Evolutionary conservation across 139 green algal species (phyloP), one percentile per base, ranked within the genome.

Genomic region (Pleodorina starrii): DNA sequence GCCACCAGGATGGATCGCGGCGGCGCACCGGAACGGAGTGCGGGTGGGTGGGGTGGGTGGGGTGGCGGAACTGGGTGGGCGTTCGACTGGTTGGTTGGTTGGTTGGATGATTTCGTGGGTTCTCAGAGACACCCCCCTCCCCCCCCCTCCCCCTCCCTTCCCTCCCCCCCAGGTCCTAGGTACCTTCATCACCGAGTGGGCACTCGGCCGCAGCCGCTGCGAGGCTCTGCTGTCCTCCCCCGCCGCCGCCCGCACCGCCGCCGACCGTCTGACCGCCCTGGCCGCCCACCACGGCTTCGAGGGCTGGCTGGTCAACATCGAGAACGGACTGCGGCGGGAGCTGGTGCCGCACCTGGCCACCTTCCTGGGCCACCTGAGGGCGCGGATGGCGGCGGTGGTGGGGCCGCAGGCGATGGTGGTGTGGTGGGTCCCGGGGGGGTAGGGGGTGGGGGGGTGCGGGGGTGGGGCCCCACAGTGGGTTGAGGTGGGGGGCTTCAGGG

Each of bases 291-390:
- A 95, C 57, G 93, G 94, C 46, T 98, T 98, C 92, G 96, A 98
- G 42, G 97, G 97, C 42, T 98, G 97, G 97, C 91, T 98, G 69
- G 44, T 98, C 43, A 98, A 98, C 92, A 96, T 98, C 50, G 96
- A 98, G 92, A 97, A 97, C 86, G 71, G 48, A 1, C 36, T 98
- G 74, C 42, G 46, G 12, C 27, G 11, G 4, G 38, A 19, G 27
- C 63, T 89, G 73, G 35, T 92, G 60, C 84, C 77, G 0, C 85
- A 93, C 44, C 79, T 98, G 72, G 68, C 95, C n/a, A 89, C 95
- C 77, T 98, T 98, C 73, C 51, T 93, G 42, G 60, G 50, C 0
- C 87, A 93, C 50, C 80, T 95, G 57, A 84, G 93, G 17, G 90
- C 89, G 11, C n/a, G 83, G 16, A 87, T 95, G 86, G 43, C 11